Base-by-base conservation (phyloP, 768 basidiomycete species). In the Pisolithus sp. region DNA sequence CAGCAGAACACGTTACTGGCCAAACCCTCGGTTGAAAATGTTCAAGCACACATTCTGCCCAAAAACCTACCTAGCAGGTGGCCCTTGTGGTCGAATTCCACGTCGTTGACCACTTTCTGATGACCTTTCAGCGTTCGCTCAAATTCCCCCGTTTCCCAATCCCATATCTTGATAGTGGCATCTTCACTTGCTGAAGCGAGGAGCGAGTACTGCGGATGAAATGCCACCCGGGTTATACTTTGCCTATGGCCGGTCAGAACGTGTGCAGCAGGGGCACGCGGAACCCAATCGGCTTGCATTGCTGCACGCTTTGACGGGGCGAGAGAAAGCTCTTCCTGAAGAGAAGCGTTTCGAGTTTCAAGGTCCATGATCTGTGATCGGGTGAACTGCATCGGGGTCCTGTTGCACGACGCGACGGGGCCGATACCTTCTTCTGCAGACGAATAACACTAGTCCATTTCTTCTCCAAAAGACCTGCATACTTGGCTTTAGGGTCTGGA, bases 401-500 rank as follows among this genome's bases (percentile, higher is more conserved):
- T 20, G 39, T 34, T 46, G 52, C 37, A 51, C 34, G 53, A 54
- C n/a, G 39, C 24, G 34, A 56, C 55, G 42, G 40, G 45, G 36
- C 42, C 62, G 56, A 54, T 41, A 86, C 92, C 83, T 94, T 95
- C 78, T 94, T 91, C 74, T 97, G 94, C 66, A 97, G 70, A 58
- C 94, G 80, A 53, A 97, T 94, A 31, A 96, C 92, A 63, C 87
- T 90, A 46, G 91, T 95, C 94, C 94, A 97, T 70, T 97, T 97
- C 84, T 95, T 95, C 75, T 92, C 94, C 54, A 97, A 71, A 51
- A 97, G 71, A 1, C 93, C 93, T 2, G 84, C 83, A 61, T 84
- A 86, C 66, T 89, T 87, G 47, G 90, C 83, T 65, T 89, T 92
- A 21, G 90, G 82, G 73, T 95, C 93, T 15, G 88, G 89, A 4